phyloP scores from a whole-genome alignment of 768 basidiomycete species.

The Imleria badia region DNA sequence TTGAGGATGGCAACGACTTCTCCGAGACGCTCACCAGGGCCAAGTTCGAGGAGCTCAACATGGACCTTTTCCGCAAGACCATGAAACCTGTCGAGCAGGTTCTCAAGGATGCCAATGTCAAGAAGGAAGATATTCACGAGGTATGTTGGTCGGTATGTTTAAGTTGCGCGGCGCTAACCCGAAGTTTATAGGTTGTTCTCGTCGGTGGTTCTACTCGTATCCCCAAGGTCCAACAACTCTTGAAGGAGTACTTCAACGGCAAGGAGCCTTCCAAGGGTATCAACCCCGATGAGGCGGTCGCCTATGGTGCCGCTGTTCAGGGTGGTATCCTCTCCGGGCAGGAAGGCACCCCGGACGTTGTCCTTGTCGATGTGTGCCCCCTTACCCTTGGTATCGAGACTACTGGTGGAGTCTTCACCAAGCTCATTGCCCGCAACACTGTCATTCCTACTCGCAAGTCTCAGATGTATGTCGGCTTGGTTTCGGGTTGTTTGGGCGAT shows the following conservation, averaged over 20 bases:
- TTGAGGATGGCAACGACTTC: conserved; percentile 96
- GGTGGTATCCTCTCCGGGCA: conserved; percentile 97
- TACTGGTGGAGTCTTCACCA: conserved; percentile 97
- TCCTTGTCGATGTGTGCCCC: conserved; percentile 96
- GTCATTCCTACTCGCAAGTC: conserved; percentile 97
- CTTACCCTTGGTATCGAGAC: conserved; percentile 99
- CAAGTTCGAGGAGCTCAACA: conserved; percentile 98
- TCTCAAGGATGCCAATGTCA: conserved; percentile 94
- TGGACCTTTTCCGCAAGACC: conserved; percentile 99
- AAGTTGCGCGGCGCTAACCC: background rate
- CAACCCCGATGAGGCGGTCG: conserved; percentile 99
- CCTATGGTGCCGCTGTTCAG: conserved; percentile 98
- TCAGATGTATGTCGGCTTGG: conserved; percentile 61
- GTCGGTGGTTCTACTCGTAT: conserved; percentile 99
- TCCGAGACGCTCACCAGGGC: conserved; percentile 96
- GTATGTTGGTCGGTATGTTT: conserved; percentile 36
- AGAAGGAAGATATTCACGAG: conserved; percentile 96
- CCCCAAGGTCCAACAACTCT: conserved; percentile 97
- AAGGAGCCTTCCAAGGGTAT: conserved; percentile 98
- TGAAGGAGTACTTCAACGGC: conserved; percentile 95
- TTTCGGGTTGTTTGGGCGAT: background rate
- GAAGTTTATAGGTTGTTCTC: conserved; percentile 62
- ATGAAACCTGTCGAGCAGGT: conserved; percentile 99
- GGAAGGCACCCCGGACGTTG: conserved; percentile 84
- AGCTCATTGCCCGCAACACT: conserved; percentile 96